These are phyloP conservation scores for Aspergillus ellipticus DNA, from an alignment of 495 filamentous ascomycete species.

Conservation along the genomic window DNA sequence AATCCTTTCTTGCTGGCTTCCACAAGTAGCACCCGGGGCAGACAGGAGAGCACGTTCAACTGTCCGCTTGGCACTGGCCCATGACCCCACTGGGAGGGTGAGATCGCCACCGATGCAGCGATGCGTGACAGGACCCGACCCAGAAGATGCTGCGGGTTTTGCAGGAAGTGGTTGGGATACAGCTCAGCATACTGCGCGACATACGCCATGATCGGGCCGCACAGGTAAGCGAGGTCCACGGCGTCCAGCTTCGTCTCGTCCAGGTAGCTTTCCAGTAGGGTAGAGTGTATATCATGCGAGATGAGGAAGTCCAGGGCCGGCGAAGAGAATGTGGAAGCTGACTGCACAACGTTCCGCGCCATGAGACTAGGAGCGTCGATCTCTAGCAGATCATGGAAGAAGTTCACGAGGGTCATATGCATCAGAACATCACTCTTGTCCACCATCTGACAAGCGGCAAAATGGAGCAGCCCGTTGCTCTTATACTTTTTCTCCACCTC, in stretches of 20 bases:
- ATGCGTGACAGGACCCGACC: slow-evolving; percentile 47
- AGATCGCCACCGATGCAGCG: slow-evolving; percentile 37
- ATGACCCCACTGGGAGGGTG: slow-evolving; percentile 49
- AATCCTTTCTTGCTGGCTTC: slow-evolving; percentile 41
- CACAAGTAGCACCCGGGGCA: slow-evolving; percentile 54
- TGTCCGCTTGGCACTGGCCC: slow-evolving; percentile 49
- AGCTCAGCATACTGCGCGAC: slow-evolving; percentile 51
- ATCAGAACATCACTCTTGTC: slow-evolving; percentile 71
- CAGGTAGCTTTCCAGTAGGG: slow-evolving; percentile 50
- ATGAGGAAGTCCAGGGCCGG: slow-evolving; percentile 55
- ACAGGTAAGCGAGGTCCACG: slow-evolving; percentile 49
- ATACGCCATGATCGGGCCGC: slow-evolving; percentile 54
- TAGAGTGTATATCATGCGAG: slow-evolving; percentile 45
- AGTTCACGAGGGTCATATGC: slow-evolving; percentile 74
- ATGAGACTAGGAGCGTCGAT: slow-evolving; percentile 36
- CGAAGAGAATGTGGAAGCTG: slow-evolving; percentile 43
- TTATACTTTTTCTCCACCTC: slow-evolving; percentile 57
- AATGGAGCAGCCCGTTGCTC: slow-evolving; percentile 64
- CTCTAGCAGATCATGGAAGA: slow-evolving; percentile 64
- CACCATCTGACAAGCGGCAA: slow-evolving; percentile 70
- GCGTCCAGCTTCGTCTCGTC: slow-evolving; percentile 49
- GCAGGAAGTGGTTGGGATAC: slow-evolving; percentile 54
- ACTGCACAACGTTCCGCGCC: slow-evolving; percentile 30
- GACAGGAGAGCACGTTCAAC: slow-evolving; percentile 51
- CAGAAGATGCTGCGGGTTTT: slow-evolving; percentile 34